phyloP scores from a whole-genome alignment of 345 rosid species.

The Microcos paniculata region DNA sequence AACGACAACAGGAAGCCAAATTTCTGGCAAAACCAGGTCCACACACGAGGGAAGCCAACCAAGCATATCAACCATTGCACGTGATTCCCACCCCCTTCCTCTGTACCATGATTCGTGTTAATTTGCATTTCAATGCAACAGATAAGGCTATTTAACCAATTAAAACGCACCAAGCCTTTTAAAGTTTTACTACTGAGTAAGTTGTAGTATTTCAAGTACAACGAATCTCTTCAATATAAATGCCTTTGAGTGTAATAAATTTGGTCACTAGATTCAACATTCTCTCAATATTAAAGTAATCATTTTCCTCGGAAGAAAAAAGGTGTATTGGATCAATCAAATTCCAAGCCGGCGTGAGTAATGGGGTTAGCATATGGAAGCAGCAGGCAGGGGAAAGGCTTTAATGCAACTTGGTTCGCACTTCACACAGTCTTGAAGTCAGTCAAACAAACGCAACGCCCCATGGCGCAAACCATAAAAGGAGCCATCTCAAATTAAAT shows the following conservation, averaged over 20 bases:
- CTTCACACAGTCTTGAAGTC: too few species aligned
- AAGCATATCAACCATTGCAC: not conserved
- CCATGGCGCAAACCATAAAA: not conserved
- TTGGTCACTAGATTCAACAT: not conserved
- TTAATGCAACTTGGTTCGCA: not conserved
- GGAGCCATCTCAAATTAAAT: not conserved
- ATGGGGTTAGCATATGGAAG: not conserved
- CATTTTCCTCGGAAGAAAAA: not conserved
- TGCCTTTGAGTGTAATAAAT: not conserved
- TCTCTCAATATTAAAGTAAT: not conserved
- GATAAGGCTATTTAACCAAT: not conserved
- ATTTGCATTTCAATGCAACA: not conserved
- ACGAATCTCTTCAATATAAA: not conserved
- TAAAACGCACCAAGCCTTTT: not conserved
- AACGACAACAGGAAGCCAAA: not conserved
- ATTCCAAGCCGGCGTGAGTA: slow-evolving; percentile 2
- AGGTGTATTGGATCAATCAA: slow-evolving; percentile 1
- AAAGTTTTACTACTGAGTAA: not conserved
- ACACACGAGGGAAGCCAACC: not conserved
- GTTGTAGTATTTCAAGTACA: not conserved
- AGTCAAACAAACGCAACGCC: not conserved
- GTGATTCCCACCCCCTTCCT: not conserved
- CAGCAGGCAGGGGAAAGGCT: not conserved
- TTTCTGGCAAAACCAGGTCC: not conserved
- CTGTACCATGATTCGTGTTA: not conserved